Evolutionary conservation across 345 rosid genomes (phyloP).

Genomic region (Durio zibethinus): DNA sequence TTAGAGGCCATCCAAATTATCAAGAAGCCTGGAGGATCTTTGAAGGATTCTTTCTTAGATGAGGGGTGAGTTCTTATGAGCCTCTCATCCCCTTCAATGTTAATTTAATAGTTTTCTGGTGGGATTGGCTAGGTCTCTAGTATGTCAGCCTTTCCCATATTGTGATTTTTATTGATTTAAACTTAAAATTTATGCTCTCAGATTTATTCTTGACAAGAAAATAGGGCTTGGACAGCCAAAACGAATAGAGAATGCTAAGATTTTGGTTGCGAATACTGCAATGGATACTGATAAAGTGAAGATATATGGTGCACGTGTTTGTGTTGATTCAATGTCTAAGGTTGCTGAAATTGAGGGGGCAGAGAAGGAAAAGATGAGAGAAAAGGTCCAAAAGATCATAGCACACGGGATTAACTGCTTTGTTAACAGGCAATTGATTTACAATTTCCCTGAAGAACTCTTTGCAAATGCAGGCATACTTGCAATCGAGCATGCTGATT

Average conservation of each 20-base stretch:
- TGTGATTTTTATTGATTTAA: slow-evolving; percentile 4
- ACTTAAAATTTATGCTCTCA: slow-evolving; percentile 25
- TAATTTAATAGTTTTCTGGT: background rate
- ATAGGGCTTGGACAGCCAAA: slow-evolving; percentile 96
- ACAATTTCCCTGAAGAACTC: slow-evolving; percentile 97
- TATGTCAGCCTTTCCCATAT: background rate
- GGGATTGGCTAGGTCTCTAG: background rate
- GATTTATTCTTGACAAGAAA: slow-evolving; percentile 99
- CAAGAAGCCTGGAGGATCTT: slow-evolving; percentile 96
- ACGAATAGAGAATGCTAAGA: slow-evolving; percentile 92
- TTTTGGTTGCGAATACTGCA: slow-evolving; percentile 97
- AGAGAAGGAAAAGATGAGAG: slow-evolving; percentile 97
- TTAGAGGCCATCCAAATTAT: slow-evolving; percentile 92
- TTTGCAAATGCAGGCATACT: slow-evolving; percentile 96
- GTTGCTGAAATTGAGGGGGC: slow-evolving; percentile 98
- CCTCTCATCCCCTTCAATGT: background rate
- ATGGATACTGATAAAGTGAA: slow-evolving; percentile 99
- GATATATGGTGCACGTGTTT: slow-evolving; percentile 97
- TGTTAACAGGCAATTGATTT: slow-evolving; percentile 92
- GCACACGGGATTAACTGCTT: slow-evolving; percentile 93
- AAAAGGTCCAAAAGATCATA: slow-evolving; percentile 92
- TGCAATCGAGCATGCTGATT: slow-evolving; percentile 99
- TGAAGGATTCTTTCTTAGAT: slow-evolving; percentile 91
- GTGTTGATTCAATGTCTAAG: slow-evolving; percentile 96
- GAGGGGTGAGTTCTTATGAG: slow-evolving; percentile 69